phyloP scores from a whole-genome alignment of 2,329 filamentous ascomycete genomes.

The Hypoxylon rubiginosum region DNA sequence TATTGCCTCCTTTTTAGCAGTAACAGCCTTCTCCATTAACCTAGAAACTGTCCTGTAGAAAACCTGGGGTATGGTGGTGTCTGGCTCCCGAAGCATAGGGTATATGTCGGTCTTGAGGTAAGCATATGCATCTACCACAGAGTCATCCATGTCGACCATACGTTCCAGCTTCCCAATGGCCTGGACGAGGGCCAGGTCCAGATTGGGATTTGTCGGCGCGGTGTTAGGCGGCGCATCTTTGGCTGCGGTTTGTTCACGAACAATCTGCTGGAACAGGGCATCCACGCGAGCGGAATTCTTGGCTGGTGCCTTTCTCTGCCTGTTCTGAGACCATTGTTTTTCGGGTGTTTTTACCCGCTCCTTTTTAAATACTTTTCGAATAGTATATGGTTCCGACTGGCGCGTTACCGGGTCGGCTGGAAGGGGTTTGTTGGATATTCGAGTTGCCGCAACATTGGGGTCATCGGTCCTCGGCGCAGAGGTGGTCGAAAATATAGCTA shows the following conservation, averaged over 20 bases:
- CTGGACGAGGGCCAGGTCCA: constrained; percentile 42
- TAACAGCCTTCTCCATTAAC: constrained; percentile 52
- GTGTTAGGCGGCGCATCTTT: constrained; percentile 15
- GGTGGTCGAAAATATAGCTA: constrained; percentile 41
- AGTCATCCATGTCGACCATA: constrained; percentile 52
- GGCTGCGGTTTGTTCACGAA: constrained; percentile 40
- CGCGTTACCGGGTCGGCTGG: not conserved
- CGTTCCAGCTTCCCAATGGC: constrained; percentile 47
- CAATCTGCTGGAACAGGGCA: constrained; percentile 48
- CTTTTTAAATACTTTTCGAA: constrained; percentile 16
- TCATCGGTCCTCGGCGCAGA: constrained; percentile 27
- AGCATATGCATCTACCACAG: constrained; percentile 42
- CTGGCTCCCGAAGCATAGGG: constrained; percentile 47
- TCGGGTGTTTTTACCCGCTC: constrained; percentile 4
- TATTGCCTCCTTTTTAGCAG: constrained; percentile 53
- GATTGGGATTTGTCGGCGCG: not conserved
- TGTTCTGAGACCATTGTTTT: constrained; percentile 17
- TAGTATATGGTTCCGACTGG: constrained; percentile 2
- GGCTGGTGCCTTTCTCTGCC: constrained; percentile 3
- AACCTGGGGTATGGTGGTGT: constrained; percentile 49
- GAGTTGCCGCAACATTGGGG: not conserved
- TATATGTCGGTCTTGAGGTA: constrained; percentile 49
- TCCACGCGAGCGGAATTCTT: constrained; percentile 40
- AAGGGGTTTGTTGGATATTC: not conserved
- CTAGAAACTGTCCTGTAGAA: constrained; percentile 49